phyloP scores from a whole-genome alignment of 805 yeast species.

The Sporopachydermia lactativora region DNA sequence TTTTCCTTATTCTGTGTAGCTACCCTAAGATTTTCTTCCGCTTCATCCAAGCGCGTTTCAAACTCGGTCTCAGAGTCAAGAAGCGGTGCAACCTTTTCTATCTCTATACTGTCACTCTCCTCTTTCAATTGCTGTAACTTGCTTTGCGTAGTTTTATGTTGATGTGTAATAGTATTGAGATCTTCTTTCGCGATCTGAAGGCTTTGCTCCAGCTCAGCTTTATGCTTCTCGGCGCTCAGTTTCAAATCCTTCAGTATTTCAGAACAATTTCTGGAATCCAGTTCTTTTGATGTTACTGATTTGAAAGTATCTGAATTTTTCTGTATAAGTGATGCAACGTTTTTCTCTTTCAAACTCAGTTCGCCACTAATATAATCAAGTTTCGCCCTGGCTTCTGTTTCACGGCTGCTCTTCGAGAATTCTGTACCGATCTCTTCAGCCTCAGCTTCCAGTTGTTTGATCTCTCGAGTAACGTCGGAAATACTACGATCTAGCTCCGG shows the following conservation, averaged over 20 bases:
- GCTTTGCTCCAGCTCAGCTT: constrained; percentile 8
- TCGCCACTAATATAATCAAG: constrained; percentile 31
- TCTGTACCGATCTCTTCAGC: constrained; percentile 40
- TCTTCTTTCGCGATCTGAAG: constrained; percentile 12
- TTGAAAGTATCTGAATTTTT: constrained; percentile 15
- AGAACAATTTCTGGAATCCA: constrained; percentile 9
- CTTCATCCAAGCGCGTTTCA: constrained; percentile 32
- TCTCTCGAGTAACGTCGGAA: constrained; percentile 2
- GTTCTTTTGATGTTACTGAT: constrained; percentile 7
- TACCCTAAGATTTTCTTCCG: constrained; percentile 47
- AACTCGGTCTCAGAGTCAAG: constrained; percentile 33
- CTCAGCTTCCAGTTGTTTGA: constrained; percentile 12
- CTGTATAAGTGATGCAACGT: constrained; percentile 18
- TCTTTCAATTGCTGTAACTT: constrained; percentile 12
- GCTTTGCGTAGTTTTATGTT: constrained; percentile 7
- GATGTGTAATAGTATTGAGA: constrained; percentile 9
- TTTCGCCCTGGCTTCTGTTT: constrained; percentile 45
- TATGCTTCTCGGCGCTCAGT: constrained; percentile 4
- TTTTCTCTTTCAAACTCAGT: constrained; percentile 17
- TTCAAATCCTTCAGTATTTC: not conserved
- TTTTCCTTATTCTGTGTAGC: constrained; percentile 56
- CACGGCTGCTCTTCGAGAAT: constrained; percentile 37
- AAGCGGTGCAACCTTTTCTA: constrained; percentile 14
- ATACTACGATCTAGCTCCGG: constrained; percentile 4
- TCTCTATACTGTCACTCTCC: constrained; percentile 9